Evolutionary conservation across 108 stramenopile genomes (phyloP).

Genomic region (Cylindrotheca fusiformis): DNA sequence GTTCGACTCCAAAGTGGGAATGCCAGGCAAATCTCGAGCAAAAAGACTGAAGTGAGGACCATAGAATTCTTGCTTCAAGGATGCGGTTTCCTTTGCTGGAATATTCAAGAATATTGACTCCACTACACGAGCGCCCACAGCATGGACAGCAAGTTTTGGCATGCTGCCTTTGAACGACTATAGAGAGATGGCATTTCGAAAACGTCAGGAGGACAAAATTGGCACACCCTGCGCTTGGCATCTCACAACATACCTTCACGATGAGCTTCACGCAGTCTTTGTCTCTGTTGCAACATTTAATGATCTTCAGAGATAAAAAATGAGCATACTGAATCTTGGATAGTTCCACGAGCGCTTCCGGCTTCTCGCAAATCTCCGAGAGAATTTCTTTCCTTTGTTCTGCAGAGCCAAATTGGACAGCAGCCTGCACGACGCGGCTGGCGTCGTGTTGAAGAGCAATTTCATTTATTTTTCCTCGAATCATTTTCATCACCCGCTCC

Average conservation of each 20-base stretch:
- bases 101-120: slow-evolving; percentile 78
- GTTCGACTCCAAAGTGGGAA: slow-evolving; percentile 28
- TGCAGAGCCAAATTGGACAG: slow-evolving; percentile 77
- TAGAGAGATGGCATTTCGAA: slow-evolving; percentile 16
- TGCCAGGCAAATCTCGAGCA: slow-evolving; percentile 14
- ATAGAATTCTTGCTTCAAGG: slow-evolving; percentile 85
- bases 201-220: background rate
- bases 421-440: slow-evolving; percentile 85
- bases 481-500: slow-evolving; percentile 67
- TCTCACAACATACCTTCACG: slow-evolving; percentile 62
- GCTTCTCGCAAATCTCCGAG: slow-evolving; percentile 48
- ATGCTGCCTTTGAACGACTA: slow-evolving; percentile 78
- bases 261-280: slow-evolving; percentile 58
- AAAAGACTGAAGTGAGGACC: slow-evolving; percentile 87
- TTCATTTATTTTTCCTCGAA: slow-evolving; percentile 70
- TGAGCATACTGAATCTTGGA: slow-evolving; percentile 90
- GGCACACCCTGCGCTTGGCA: background rate
- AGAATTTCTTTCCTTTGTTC: slow-evolving; percentile 56
- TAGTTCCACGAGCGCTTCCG: slow-evolving; percentile 55
- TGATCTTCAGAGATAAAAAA: slow-evolving; percentile 87
- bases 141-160: slow-evolving; percentile 82
- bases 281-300: slow-evolving; percentile 77
- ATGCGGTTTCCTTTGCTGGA: slow-evolving; percentile 56
- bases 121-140: slow-evolving; percentile 82
- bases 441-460: slow-evolving; percentile 92